Evolutionary conservation across 2,329 filamentous ascomycete genomes (phyloP), one percentile per base, ranked within the genome.

Genomic region (Drechslerella dactyloides): DNA sequence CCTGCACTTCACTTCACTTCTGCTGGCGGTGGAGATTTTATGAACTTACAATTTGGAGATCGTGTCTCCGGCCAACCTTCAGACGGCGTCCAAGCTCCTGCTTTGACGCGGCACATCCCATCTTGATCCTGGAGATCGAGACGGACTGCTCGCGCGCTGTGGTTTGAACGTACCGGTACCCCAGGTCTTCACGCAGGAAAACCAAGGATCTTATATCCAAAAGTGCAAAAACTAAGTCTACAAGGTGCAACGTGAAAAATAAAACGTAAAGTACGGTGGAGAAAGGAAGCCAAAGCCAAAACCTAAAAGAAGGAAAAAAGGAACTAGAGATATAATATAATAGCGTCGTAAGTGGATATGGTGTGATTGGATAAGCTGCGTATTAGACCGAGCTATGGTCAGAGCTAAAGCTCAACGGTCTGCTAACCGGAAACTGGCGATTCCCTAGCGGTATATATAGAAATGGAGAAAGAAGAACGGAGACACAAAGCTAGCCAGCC

Each of bases 81-180:
- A 46, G 23, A 50, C 56, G 54, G 42, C 48, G 59, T 27, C 68
- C 56, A 15, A 65, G n/a, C 21, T 58, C 57, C 13, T 72, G 50
- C 44, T 72, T 72, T 6, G 68, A 72, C 35, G 68, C 30, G 24
- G 68, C 60, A 51, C 68, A 72, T 50, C 68, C 68, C 68, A 72
- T 72, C 33, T 65, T 72, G 11, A 55, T 46, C 61, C 57, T 63
- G 52, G 54, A 48, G 24, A 64, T 60, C 17, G 64, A 40, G 24
- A 54, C 50, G 42, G 60, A 55, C 23, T 72, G 27, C 54, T 72
- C 19, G 59, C 64, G 24, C 59, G 59, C n/a, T 59, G 54, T 72
- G 64, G 64, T 56, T 70, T 72, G 66, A 21, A 54, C 46, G 48
- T 60, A 42, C 27, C 33, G 44, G 17, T 44, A 44, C 40, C 40